phyloP scores from a whole-genome alignment of 257 asterid genomes.

The Solanum habrochaites region DNA sequence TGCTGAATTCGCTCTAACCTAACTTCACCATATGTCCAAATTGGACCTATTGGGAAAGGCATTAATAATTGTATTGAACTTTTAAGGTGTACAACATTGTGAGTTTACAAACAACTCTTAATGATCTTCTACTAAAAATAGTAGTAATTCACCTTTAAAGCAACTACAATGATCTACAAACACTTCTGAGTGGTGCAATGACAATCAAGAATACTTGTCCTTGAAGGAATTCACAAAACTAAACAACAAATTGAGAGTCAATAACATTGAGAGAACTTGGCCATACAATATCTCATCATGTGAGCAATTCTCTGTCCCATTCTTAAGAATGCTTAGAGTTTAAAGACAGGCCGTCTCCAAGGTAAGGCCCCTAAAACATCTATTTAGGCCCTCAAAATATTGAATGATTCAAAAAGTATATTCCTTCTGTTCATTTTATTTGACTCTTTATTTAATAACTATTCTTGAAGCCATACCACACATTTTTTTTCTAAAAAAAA shows the following conservation, averaged over 20 bases:
- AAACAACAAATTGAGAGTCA: conserved; percentile 38
- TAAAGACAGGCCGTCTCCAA: conserved; percentile 14
- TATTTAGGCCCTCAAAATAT: not conserved
- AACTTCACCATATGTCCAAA: conserved; percentile 34
- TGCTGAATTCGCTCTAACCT: conserved; percentile 38
- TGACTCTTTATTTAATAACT: no score
- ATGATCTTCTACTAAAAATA: conserved; percentile 26
- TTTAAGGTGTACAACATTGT: conserved; percentile 32
- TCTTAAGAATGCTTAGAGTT: conserved; percentile 49
- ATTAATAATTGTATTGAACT: conserved; percentile 67
- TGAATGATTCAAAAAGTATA: not conserved
- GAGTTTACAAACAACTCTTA: conserved; percentile 28
- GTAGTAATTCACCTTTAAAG: conserved; percentile 12
- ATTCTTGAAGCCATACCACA: not conserved
- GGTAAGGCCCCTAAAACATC: not conserved
- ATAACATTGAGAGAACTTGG: conserved; percentile 35
- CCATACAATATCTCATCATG: conserved; percentile 45
- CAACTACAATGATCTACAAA: conserved; percentile 52
- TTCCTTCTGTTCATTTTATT: not conserved
- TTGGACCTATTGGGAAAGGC: conserved; percentile 54
- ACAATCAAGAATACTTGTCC: conserved; percentile 91
- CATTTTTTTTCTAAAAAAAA: not conserved
- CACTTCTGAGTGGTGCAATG: conserved; percentile 80
- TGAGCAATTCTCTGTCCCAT: conserved; percentile 71
- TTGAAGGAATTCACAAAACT: conserved; percentile 57